Evolutionary conservation across 495 filamentous ascomycete species (phyloP), one percentile per base, ranked within the genome.

Genomic region (Penicillium lagena): DNA sequence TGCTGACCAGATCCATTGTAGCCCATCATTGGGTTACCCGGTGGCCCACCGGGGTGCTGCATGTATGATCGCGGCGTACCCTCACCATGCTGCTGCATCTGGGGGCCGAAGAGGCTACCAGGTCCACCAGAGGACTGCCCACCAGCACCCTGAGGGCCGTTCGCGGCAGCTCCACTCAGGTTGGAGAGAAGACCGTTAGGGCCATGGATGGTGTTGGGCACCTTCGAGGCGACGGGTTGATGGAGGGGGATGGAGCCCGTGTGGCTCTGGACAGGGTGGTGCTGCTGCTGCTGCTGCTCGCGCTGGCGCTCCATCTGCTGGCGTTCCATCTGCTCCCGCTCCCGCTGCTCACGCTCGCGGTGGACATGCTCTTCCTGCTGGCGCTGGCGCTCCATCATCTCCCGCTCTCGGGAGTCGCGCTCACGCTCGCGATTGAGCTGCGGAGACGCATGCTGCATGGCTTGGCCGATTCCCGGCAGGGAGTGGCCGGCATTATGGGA

Each of bases 161-260:
- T 74, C 2, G 71, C 60, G 22, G 78, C 70, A 45, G 78, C 76
- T 14, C 71, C 68, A 29, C 82, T 80, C 46, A 87, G 77, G 49
- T 85, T 89, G 1, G 85, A 83, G 29, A 95, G 78, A 9, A 96
- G 73, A 10, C 90, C 90, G 55, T 89, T 87, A 10, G 90, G 90
- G 32, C 87, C 89, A 56, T 93, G 89, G 40, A 94, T 90, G 31
- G 83, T 80, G 42, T 81, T 85, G 7, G 87, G 72, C 12, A 89
- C 78, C 54, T 87, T 80, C 34, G 85, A 88, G 35, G 90, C 89
- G 39, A 95, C 87, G 2, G 90, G 90, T 57, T 96, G 90, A 59
- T 96, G 90, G 53, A 96, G 78, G 27, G 87, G 87, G 39, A 95
- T 83, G 0, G 89, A 85, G 30, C 82, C 86, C 10, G 86, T 81